Evolutionary conservation across 768 basidiomycete species (phyloP).

Genomic region (Kockovaella imperatae): DNA sequence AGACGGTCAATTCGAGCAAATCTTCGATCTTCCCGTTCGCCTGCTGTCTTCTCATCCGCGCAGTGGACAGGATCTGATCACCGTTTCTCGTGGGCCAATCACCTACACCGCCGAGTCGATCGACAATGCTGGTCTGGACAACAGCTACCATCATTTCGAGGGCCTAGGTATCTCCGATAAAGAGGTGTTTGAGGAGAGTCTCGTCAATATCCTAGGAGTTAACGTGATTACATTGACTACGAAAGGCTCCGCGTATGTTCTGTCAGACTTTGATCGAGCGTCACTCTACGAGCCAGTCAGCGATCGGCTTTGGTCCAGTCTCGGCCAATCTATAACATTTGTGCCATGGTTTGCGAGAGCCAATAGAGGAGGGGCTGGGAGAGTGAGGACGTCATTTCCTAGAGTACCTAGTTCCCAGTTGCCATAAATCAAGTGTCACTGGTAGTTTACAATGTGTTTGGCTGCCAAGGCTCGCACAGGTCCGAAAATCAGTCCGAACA

Average conservation of each 20-base stretch:
- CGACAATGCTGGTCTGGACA: slow-evolving; percentile 21
- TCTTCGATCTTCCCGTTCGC: slow-evolving; percentile 17
- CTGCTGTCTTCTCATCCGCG: slow-evolving; percentile 16
- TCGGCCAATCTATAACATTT: too few species aligned
- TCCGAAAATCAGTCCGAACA: too few species aligned
- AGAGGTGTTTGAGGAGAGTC: slow-evolving; percentile 9
- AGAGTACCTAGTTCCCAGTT: too few species aligned
- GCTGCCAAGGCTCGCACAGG: too few species aligned
- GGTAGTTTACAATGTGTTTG: too few species aligned
- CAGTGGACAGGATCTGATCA: slow-evolving; percentile 21
- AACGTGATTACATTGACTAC: slow-evolving; percentile 7
- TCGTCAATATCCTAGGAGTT: slow-evolving; percentile 10
- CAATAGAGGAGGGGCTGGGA: neutral
- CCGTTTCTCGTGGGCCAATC: slow-evolving; percentile 25
- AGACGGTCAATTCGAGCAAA: too few species aligned
- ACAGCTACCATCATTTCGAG: slow-evolving; percentile 14
- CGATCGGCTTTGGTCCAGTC: neutral
- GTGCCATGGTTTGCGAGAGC: neutral
- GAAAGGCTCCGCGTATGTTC: neutral
- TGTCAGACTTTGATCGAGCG: neutral
- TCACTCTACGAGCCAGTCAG: neutral
- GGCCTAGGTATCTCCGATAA: slow-evolving; percentile 10
- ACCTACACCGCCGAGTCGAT: slow-evolving; percentile 19
- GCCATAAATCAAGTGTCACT: too few species aligned
- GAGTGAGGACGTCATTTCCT: neutral